A percentile compares a stretch with the other conserved stretches of the same genome.
Conservation (phyloP, 352 stramenopile species). For the Phytophthora pseudosyringae region DNA sequence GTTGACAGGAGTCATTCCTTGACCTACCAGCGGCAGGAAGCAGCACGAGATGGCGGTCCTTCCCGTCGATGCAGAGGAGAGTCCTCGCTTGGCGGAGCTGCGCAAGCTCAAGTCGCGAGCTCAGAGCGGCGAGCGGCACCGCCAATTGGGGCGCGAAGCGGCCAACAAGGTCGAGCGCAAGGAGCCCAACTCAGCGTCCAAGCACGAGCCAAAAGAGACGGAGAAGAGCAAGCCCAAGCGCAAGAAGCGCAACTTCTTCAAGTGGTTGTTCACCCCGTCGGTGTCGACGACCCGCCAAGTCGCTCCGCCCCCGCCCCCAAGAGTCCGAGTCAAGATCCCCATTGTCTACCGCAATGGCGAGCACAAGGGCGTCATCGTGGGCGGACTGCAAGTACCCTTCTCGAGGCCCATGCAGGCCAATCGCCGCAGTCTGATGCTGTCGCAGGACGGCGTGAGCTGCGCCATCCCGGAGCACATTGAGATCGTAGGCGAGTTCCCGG, state of each 20-base stretch:
- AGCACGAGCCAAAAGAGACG: background rate
- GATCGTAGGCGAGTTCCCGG: conserved; percentile 26
- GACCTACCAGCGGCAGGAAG: conserved; percentile 3
- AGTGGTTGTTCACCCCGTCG: conserved; percentile 26
- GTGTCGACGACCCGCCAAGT: conserved; percentile 36
- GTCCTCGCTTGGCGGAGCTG: conserved; percentile 9
- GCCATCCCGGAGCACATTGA: conserved; percentile 33
- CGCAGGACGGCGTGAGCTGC: conserved; percentile 17
- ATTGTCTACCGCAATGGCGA: conserved; percentile 35
- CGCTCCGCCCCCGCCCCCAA: conserved; percentile 8
- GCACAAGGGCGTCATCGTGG: conserved; percentile 39
- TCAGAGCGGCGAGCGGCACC: conserved; percentile 20
- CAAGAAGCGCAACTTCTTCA: conserved; percentile 38
- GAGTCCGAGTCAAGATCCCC: conserved; percentile 42
- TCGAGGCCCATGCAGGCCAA: conserved; percentile 42
- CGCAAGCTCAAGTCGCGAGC: conserved; percentile 24
- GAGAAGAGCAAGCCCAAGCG: conserved; percentile 20
- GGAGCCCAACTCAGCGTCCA: background rate
- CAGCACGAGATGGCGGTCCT: conserved; percentile 16
- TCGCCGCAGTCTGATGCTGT: conserved; percentile 21
- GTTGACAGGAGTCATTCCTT: conserved; percentile 20
- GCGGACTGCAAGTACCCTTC: conserved; percentile 35
- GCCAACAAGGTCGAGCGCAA: conserved; percentile 21
- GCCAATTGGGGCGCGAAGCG: conserved; percentile 15
- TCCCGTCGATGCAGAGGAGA: background rate